Evolutionary conservation across 805 yeast species (phyloP).

Genomic region (Barnettozyma sp.): DNA sequence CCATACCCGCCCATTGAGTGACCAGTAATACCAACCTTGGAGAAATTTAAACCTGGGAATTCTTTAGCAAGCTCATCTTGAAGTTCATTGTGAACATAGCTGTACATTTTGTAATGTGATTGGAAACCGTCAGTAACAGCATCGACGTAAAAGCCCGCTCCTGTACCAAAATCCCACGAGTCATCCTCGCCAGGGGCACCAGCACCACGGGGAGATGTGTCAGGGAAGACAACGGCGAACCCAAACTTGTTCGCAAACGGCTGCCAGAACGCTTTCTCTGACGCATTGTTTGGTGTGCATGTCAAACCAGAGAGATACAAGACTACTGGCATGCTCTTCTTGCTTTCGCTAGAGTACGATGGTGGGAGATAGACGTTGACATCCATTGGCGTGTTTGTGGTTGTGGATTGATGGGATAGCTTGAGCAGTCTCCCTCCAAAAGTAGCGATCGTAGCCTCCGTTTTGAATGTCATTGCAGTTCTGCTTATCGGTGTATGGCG

Average conservation of each 20-base stretch:
- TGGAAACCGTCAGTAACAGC: slow-evolving; percentile 70
- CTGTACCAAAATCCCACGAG: slow-evolving; percentile 85
- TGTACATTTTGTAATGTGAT: slow-evolving; percentile 76
- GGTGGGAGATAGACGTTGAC: slow-evolving; percentile 80
- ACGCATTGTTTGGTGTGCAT: slow-evolving; percentile 87
- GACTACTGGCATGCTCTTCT: slow-evolving; percentile 69
- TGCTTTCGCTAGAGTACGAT: slow-evolving; percentile 28
- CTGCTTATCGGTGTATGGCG: background rate
- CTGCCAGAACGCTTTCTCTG: slow-evolving; percentile 88
- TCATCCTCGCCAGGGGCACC: slow-evolving; percentile 74
- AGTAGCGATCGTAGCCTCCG: slow-evolving; percentile 30
- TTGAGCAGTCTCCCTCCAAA: slow-evolving; percentile 76
- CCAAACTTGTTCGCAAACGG: slow-evolving; percentile 75
- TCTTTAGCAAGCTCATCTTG: slow-evolving; percentile 35
- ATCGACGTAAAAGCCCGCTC: slow-evolving; percentile 92
- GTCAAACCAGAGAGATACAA: slow-evolving; percentile 84
- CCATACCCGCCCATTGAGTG: slow-evolving; percentile 99
- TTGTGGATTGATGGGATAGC: slow-evolving; percentile 61
- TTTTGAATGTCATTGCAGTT: slow-evolving; percentile 17
- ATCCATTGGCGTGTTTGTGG: slow-evolving; percentile 67
- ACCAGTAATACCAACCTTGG: slow-evolving; percentile 73
- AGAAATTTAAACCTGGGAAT: slow-evolving; percentile 47
- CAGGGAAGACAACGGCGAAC: slow-evolving; percentile 88
- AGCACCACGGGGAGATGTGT: slow-evolving; percentile 92
- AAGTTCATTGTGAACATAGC: slow-evolving; percentile 72